phyloP scores from a whole-genome alignment of 441 rosid species.

The Pelargonium myrrhifolium region DNA sequence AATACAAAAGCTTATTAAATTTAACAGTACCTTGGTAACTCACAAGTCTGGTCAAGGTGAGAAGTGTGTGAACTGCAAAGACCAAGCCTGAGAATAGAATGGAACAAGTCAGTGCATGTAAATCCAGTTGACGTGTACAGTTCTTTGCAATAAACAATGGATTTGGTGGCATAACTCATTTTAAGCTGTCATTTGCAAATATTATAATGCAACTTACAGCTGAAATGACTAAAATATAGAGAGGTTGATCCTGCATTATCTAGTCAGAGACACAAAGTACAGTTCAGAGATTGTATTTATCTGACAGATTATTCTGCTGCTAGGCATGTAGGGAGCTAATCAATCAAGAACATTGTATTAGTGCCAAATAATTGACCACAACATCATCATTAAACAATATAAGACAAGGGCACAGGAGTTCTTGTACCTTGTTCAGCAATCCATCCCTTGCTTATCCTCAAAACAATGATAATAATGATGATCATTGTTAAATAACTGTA shows the following conservation, averaged over 20 bases:
- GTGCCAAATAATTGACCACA: slow-evolving; percentile 11
- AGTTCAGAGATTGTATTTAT: slow-evolving; percentile 9
- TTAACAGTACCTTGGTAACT: neutral
- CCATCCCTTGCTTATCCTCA: slow-evolving; percentile 30
- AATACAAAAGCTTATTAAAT: too few species aligned
- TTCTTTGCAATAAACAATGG: slow-evolving; percentile 10
- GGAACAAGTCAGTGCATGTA: slow-evolving; percentile 6
- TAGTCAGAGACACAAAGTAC: neutral
- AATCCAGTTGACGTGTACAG: neutral
- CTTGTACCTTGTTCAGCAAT: slow-evolving; percentile 24
- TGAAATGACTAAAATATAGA: slow-evolving; percentile 5
- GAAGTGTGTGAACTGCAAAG: neutral
- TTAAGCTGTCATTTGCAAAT: slow-evolving; percentile 19
- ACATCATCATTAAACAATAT: slow-evolving; percentile 9
- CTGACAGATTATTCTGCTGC: slow-evolving; percentile 9
- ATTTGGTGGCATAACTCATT: slow-evolving; percentile 31
- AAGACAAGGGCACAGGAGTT: slow-evolving; percentile 20
- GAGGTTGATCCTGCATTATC: slow-evolving; percentile 10
- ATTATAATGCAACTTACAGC: slow-evolving; percentile 8
- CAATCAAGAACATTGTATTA: neutral
- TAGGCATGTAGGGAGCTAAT: slow-evolving; percentile 19
- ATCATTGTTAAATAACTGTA: slow-evolving; percentile 5
- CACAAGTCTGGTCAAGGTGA: neutral
- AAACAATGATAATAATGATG: slow-evolving; percentile 17
- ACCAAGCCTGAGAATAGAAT: neutral